Base-by-base conservation (phyloP, 2,329 filamentous ascomycete genomes). In the Sarocladiaceae sp. region DNA sequence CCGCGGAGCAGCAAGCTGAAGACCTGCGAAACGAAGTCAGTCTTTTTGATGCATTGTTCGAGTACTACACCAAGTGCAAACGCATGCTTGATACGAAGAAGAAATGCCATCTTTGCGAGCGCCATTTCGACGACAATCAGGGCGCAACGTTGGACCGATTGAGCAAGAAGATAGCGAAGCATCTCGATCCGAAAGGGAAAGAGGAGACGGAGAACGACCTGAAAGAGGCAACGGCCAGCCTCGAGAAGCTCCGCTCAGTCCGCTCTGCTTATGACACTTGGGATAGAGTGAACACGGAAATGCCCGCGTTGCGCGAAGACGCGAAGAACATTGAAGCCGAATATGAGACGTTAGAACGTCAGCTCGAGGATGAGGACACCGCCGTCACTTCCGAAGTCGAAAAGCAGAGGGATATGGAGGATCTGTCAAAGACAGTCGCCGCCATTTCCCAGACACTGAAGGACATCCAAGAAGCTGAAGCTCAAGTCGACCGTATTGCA, bases 101-200 rank as follows among this genome's bases (percentile, higher is more conserved):
- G 53, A 76, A 76, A 34, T 97, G 91, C 60, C 75, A 80, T 26
- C 78, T 93, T 18, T 97, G 91, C 58, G 74, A 78, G 33, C 78
- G 88, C 44, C 63, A 72, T 3, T 89, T 95, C 59, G 67, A 70
- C 62, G 78, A 79, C 56, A 67, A 72, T 55, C 68, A 69, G 52
- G 73, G 65, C 24, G 78, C 76, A 55, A 81, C 61, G 44, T 53
- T 76, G 50, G 80, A 73, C n/a, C 77, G 70, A 43, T 73, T 95
- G 48, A 67, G 81, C 41, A 72, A 77, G 32, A 84, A 81, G 55
- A 73, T 96, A 26, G 74, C 83, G 47, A 74, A 78, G 45, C 73
- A 77, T 37, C 70, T 81, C 18, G 72, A 78, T 33, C 80, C 80
- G 26, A 75, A 80, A 45, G 74, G 79, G 33, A 76, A 86, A 43